These are phyloP conservation scores for Xerocomus minutiporus DNA, from an alignment of 1,284 basidiomycete species.

Conservation along the genomic window DNA sequence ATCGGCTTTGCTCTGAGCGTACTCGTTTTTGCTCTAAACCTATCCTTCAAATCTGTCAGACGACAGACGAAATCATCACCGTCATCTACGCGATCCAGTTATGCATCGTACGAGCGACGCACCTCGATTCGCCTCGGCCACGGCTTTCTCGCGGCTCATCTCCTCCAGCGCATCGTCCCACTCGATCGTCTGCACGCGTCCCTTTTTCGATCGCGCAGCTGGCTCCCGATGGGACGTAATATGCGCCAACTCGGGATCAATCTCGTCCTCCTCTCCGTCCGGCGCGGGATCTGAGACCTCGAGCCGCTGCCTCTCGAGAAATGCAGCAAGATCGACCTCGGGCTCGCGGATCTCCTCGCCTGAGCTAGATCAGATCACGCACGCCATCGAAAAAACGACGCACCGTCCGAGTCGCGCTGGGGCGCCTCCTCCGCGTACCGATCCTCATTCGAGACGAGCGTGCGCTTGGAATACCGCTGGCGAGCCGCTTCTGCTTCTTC, in stretches of 20 bases:
- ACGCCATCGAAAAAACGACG: not conserved
- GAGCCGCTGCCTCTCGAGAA: constrained; percentile 59
- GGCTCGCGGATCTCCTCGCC: constrained; percentile 66
- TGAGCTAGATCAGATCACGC: constrained; percentile 22
- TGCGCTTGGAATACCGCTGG: constrained; percentile 50
- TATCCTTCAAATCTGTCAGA: constrained; percentile 56
- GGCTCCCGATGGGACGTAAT: constrained; percentile 36
- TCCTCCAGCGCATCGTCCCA: constrained; percentile 65
- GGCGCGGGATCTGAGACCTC: constrained; percentile 26
- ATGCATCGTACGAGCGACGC: constrained; percentile 6
- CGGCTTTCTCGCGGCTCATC: constrained; percentile 61
- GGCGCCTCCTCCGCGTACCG: constrained; percentile 65
- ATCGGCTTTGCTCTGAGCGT: constrained; percentile 42
- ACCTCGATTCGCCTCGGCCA: constrained; percentile 72
- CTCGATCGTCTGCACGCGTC: constrained; percentile 56
- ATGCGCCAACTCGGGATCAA: constrained; percentile 56
- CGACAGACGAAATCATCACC: not conserved
- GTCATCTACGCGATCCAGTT: not conserved
- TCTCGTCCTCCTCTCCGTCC: constrained; percentile 49
- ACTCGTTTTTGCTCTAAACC: constrained; percentile 59
- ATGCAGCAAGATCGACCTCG: constrained; percentile 65
- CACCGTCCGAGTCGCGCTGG: constrained; percentile 62
- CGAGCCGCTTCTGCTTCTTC: constrained; percentile 48
- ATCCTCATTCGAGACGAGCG: constrained; percentile 64
- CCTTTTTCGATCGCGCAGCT: constrained; percentile 44